phyloP scores from a whole-genome alignment of 495 filamentous ascomycete species.

The Podospora pseudoanserina region DNA sequence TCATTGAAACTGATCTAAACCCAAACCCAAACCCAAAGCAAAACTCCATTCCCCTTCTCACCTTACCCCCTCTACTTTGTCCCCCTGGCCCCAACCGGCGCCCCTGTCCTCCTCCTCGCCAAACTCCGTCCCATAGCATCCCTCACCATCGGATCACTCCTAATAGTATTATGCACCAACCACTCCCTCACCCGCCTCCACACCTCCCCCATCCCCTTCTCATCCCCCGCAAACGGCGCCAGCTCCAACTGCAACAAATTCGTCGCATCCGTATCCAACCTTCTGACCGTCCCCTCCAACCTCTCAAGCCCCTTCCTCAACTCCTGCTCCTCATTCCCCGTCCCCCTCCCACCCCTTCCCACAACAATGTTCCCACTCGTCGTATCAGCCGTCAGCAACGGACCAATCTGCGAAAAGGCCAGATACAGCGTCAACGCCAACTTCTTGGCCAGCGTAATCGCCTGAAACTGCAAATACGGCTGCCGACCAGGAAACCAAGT shows the following conservation, averaged over 20 bases:
- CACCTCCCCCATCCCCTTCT: constrained; percentile 54
- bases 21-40: too few species aligned
- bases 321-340: constrained; percentile 33
- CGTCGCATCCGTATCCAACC: constrained; percentile 62
- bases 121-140: constrained; percentile 64
- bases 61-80: constrained; percentile 34
- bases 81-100: constrained; percentile 53
- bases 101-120: constrained; percentile 54
- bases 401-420: constrained; percentile 79
- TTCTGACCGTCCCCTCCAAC: constrained; percentile 50
- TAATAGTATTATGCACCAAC: constrained; percentile 69
- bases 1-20: too few species aligned
- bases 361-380: constrained; percentile 26
- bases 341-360: constrained; percentile 22
- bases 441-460: constrained; percentile 72
- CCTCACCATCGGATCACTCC: constrained; percentile 69
- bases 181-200: constrained; percentile 69
- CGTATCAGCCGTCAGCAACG: constrained; percentile 50
- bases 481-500: constrained; percentile 37
- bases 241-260: constrained; percentile 72
- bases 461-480: constrained; percentile 84
- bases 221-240: constrained; percentile 75
- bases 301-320: constrained; percentile 51
- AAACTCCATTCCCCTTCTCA: neutral
- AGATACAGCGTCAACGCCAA: constrained; percentile 78